Evolutionary conservation across 345 rosid species (phyloP), one percentile per base, ranked within the genome.

Genomic region (Arabidopsis thaliana): DNA sequence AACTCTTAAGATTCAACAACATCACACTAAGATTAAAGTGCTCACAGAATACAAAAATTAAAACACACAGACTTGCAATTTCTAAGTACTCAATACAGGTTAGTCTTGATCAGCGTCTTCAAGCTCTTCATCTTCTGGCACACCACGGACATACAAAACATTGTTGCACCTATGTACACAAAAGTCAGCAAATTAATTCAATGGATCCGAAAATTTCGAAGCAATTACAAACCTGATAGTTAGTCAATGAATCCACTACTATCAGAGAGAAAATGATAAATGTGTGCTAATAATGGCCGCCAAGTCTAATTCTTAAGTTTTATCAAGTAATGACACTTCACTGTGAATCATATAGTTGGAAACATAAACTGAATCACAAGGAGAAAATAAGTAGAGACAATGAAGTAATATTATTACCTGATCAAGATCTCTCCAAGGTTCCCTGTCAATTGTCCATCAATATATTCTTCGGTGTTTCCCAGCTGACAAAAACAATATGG

Each of bases 111-210:
- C 91, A 10, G 91, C 97, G 41, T 91, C 97, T 72, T 83, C 95
- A 28, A 94, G 71, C 3, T 94, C 98, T 82, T 89, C 97, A 80
- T 94, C 98, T 81, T 91, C 97, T 0, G 97, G 98, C 10, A 89
- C 95, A 1, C 98, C 98, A 3, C 96, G 91, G 70, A 94, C 83
- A 77, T 91, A 86, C 56, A 94, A 89, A 33, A 91, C 97, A 20
- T 91, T 94, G 87, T 91, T 91, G 85, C 98, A 94, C 81, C 98
- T 91, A 87, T 65, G 1, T 16, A 16, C 20, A 16, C 20, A 16
- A 16, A 16, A 16, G 20, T 16, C 20, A 16, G 20, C 20, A 16
- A 16, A 28, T 28, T 28, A 28, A 4, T 28, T 28, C 30, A 28
- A 28, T 28, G 30, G 30, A 28, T 28, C 30, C 30, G 30, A 28